These are phyloP conservation scores for Murraya paniculata DNA, from an alignment of 345 rosid genomes.

Conservation along the genomic window DNA sequence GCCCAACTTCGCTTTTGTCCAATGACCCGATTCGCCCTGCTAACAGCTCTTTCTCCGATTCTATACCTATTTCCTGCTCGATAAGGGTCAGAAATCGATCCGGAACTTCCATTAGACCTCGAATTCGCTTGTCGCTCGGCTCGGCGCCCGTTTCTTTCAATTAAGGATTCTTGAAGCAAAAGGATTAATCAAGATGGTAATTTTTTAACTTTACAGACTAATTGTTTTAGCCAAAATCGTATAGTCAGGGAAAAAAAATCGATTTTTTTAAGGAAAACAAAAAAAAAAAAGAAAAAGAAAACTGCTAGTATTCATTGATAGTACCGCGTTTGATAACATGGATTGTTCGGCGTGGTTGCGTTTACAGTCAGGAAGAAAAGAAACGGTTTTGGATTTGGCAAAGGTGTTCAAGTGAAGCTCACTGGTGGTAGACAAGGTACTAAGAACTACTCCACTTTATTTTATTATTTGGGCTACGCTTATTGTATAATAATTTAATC, in stretches of 20 bases:
- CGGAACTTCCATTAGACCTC: too few species aligned
- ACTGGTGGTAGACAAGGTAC: constrained; percentile 94
- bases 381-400: constrained; percentile 91
- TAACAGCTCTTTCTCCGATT: too few species aligned
- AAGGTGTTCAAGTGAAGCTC: constrained; percentile 96
- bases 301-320: too few species aligned
- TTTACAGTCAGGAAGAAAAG: constrained; percentile 83
- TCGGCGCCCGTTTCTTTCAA: neutral
- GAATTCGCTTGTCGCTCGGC: too few species aligned
- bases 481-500: neutral
- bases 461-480: neutral
- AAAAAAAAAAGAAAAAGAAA: too few species aligned
- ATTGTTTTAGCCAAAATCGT: neutral
- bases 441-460: neutral
- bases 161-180: neutral
- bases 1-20: too few species aligned
- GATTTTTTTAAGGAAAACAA: too few species aligned
- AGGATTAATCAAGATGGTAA: constrained; percentile 10
- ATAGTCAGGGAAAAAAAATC: too few species aligned
- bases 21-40: too few species aligned
- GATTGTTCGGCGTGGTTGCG: neutral
- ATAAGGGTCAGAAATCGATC: too few species aligned
- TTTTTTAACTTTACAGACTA: neutral
- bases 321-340: neutral
- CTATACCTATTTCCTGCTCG: too few species aligned